Base-by-base conservation (phyloP, 331 rosid species). In the Pyrus hybrid region DNA sequence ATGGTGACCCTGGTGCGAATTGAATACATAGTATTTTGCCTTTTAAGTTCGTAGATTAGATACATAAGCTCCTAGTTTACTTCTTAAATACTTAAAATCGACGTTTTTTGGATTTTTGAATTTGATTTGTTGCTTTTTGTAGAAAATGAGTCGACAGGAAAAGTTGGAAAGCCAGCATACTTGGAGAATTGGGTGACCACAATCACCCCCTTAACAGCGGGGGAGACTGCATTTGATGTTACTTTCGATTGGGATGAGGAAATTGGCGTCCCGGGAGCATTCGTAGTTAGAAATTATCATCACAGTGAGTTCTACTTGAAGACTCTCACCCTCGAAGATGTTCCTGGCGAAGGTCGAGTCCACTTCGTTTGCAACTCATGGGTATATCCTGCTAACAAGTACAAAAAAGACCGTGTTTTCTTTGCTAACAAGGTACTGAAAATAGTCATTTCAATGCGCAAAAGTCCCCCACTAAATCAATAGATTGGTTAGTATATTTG, bases 291-390 rank as follows among this genome's bases (percentile, higher is more conserved):
- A 28, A 88, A 82, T 28, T 63, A 41, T 10, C 83, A 9, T 23
- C 26, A n/a, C 11, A 75, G 28, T 57, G 87, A 86, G 53, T 88
- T 88, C 62, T 86, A 58, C 79, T 82, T 88, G 26, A 87, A 81
- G 18, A 83, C 83, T 23, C n/a, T 86, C 9, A 82, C 85, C 0
- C 79, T 88, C 20, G 76, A 82, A 63, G 87, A 88, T 74, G 51
- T 88, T 68, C 92, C 92, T 3, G 83, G 84, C 2, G 84, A 73
- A 8, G 90, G 85, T 67, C 45, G 65, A n/a, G 33, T 88, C 73
- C 67, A 78, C 35, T 88, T 88, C 49, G 84, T 66, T 56, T 88
- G 92, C 71, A 84, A 86, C 85, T 88, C 92, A 0, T 88, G 90
- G 92, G 51, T 88, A 2, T 88, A 88, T 71, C 88, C 85, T 22